These are phyloP conservation scores for Plantago major DNA, from an alignment of 257 asterid genomes.

Conservation along the genomic window DNA sequence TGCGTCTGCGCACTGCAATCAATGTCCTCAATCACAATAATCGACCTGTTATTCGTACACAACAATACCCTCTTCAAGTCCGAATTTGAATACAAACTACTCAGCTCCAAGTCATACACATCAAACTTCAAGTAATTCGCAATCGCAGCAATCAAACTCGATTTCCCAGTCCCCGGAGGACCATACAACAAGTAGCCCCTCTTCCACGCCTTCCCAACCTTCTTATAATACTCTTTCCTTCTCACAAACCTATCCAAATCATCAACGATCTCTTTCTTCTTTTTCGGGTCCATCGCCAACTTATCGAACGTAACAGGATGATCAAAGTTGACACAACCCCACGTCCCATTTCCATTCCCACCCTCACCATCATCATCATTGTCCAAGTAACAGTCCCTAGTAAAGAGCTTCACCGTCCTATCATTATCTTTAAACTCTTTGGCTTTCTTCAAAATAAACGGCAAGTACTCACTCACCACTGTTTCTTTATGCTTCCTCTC, in stretches of 20 bases:
- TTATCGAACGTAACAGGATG: conserved; percentile 72
- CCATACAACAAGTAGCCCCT: conserved; percentile 80
- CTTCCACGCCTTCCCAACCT: conserved; percentile 89
- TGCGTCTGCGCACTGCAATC: conserved; percentile 71
- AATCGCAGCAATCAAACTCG: conserved; percentile 77
- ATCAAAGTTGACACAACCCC: conserved; percentile 67
- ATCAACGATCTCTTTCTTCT: conserved; percentile 45
- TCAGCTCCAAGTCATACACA: conserved; percentile 67
- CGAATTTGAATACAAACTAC: conserved; percentile 43
- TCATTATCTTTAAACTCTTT: conserved; percentile 42
- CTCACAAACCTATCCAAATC: conserved; percentile 71
- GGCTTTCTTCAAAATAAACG: conserved; percentile 46
- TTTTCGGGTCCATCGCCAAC: conserved; percentile 58
- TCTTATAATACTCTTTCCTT: conserved; percentile 68
- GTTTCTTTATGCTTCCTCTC: conserved; percentile 27
- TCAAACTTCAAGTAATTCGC: conserved; percentile 74
- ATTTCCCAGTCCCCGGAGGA: conserved; percentile 90
- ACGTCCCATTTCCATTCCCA: conserved; percentile 39
- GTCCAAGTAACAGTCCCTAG: conserved; percentile 46
- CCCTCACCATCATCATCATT: conserved; percentile 43
- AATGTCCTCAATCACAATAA: conserved; percentile 71
- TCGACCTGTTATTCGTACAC: conserved; percentile 54
- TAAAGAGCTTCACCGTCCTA: conserved; percentile 53
- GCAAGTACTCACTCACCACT: conserved; percentile 51
- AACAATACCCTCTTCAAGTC: conserved; percentile 60